Evolutionary conservation across 2,329 filamentous ascomycete species (phyloP), one percentile per base, ranked within the genome.

Genomic region (Ramichloridium luteum): DNA sequence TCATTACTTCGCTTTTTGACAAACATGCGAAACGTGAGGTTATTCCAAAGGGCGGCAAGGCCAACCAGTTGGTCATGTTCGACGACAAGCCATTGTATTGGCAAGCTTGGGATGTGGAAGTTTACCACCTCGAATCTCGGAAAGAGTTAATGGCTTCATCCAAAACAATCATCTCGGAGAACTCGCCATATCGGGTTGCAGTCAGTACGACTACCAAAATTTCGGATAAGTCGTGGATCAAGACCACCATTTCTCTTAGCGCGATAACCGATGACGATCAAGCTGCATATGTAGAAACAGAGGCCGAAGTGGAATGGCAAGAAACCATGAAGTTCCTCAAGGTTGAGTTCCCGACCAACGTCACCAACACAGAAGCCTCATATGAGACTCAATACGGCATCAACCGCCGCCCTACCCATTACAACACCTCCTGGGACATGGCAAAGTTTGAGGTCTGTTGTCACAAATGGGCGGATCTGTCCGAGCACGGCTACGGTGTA

Each of bases 301-400:
- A 74, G 25, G 80, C 78, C 30, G 83, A 92, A 45, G 82, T 96
- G n/a, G 83, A 94, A 53, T 98, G 90, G 90, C 80, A 79, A 45
- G 90, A 98, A 58, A 84, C 75, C 9, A 94, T 90, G 79, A 93
- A 90, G 54, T 96, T 96, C 67, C 71, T 98, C 51, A 98, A 98
- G 66, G 88, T 96, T 30, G 90, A 98, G 56, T 98, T 98, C 60
- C 88, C 90, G 0, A 86, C 94, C 40, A 79, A 92, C 49, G 70
- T 96, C 41, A 73, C 76, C 45, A 94, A 88, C 58, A 93, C 80
- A 0, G 85, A 94, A 58, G 90, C 90, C 17, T 82, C 77, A 9
- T 98, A 98, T 56, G 90, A 98, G 58, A 93, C 84, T 5, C 86
- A 93, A 49, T 96, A 83, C 51, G 88, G 88, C 46, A 74, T 94